phyloP scores from a whole-genome alignment of 768 basidiomycete genomes.

The Podaxis rugospora region DNA sequence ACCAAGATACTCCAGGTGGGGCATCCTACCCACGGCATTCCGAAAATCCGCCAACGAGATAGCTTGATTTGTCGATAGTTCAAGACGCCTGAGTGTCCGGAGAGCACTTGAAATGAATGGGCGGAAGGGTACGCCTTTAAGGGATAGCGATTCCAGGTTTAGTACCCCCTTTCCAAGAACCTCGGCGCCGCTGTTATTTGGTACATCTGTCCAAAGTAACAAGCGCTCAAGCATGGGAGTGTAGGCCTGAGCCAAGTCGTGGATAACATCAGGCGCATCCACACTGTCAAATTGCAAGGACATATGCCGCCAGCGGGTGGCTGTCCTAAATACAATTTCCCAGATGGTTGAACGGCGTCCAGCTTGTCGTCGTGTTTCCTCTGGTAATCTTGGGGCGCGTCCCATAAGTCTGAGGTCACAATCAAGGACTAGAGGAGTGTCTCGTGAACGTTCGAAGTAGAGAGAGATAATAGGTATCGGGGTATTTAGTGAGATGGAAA shows the following conservation, averaged over 20 bases:
- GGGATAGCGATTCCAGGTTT: constrained; percentile 15
- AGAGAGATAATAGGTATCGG: constrained; percentile 14
- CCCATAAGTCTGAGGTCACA: constrained; percentile 16
- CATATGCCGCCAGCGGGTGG: not conserved
- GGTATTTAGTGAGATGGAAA: constrained; percentile 11
- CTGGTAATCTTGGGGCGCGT: not conserved
- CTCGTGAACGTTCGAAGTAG: constrained; percentile 18
- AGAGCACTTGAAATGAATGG: constrained; percentile 15
- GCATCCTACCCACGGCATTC: not conserved
- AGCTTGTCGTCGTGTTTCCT: not conserved
- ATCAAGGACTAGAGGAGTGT: constrained; percentile 16
- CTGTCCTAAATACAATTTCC: not conserved
- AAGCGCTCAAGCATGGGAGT: not conserved
- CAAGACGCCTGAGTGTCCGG: constrained; percentile 15
- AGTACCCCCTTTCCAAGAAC: not conserved
- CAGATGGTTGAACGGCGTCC: not conserved
- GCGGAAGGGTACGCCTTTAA: constrained; percentile 15
- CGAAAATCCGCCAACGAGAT: not conserved
- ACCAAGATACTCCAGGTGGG: constrained; percentile 17
- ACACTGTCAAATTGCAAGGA: not conserved
- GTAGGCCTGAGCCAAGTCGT: not conserved
- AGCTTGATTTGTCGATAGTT: not conserved
- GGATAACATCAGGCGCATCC: not conserved
- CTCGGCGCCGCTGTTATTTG: not conserved
- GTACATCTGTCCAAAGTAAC: not conserved